Percentiles rank a stretch among this genome's conserved stretches.
phyloP scores from a whole-genome alignment of 2,329 filamentous ascomycete species.

The Plectosphaerella cucumerina region DNA sequence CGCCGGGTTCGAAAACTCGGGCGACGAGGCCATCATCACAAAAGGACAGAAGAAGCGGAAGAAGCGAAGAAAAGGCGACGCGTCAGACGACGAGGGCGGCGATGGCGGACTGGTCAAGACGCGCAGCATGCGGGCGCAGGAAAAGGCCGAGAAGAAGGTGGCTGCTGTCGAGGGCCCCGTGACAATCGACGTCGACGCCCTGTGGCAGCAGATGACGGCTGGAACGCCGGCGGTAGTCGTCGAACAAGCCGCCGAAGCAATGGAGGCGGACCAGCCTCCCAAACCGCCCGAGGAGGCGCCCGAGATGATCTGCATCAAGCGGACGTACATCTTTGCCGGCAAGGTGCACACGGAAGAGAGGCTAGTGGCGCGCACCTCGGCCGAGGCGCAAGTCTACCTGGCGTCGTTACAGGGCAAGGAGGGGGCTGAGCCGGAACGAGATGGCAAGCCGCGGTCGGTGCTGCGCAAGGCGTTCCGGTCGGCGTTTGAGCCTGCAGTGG shows the following conservation, averaged over 20 bases:
- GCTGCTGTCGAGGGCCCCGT: conserved; percentile 52
- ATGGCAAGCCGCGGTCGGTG: conserved; percentile 30
- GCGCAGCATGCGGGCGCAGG: conserved; percentile 62
- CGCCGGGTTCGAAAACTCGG: conserved; percentile 60
- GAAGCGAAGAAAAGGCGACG: conserved; percentile 29
- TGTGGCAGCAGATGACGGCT: conserved; percentile 65
- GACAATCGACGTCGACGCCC: conserved; percentile 66
- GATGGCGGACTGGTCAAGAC: conserved; percentile 68
- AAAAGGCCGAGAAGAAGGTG: conserved; percentile 55
- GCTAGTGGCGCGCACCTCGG: conserved; percentile 59
- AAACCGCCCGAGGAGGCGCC: conserved; percentile 17
- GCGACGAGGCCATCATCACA: conserved; percentile 67
- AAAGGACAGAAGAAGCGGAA: conserved; percentile 53
- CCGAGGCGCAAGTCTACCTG: conserved; percentile 62
- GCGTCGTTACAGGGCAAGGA: conserved; percentile 34
- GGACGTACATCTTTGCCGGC: conserved; percentile 72
- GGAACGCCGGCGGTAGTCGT: conserved; percentile 19
- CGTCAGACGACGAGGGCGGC: conserved; percentile 47
- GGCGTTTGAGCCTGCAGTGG: conserved; percentile 54
- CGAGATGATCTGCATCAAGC: conserved; percentile 59
- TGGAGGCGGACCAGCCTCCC: conserved; percentile 8
- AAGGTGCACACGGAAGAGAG: conserved; percentile 70
- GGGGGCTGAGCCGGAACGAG: conserved; percentile 16
- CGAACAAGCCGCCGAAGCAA: conserved; percentile 1
- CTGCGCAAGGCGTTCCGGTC: conserved; percentile 58